These are phyloP conservation scores for Aureobasidium sp. DNA, from an alignment of 2,329 filamentous ascomycete genomes.

Conservation along the genomic window DNA sequence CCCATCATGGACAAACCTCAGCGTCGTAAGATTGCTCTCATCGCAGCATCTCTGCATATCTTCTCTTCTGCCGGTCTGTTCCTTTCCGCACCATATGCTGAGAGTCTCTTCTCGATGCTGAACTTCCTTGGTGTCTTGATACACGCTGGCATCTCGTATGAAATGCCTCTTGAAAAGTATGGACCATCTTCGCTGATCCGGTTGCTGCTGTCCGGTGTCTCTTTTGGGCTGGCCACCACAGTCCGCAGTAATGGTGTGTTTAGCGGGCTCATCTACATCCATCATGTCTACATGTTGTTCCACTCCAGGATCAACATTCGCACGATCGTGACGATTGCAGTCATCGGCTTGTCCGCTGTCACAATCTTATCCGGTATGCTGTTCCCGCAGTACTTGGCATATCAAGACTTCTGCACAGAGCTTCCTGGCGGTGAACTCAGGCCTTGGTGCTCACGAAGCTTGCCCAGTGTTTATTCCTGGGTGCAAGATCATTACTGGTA, in stretches of 20 bases:
- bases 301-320: conserved; percentile 13
- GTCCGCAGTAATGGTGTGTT: conserved; percentile 82
- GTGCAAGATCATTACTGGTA: conserved; percentile 90
- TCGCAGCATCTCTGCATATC: conserved; percentile 66
- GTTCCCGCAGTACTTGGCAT: conserved; percentile 68
- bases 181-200: background rate
- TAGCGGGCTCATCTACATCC: conserved; percentile 67
- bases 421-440: conserved; percentile 31
- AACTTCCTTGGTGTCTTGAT: conserved; percentile 65
- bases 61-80: conserved; percentile 85
- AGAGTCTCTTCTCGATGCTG: conserved; percentile 69
- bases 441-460: conserved; percentile 63
- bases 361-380: conserved; percentile 58
- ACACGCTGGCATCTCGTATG: conserved; percentile 35
- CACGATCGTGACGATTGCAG: conserved; percentile 19
- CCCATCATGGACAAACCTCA: conserved; percentile 32
- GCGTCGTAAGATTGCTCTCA: conserved; percentile 48
- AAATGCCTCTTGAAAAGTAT: background rate
- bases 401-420: conserved; percentile 55
- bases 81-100: conserved; percentile 75
- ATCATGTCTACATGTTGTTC: conserved; percentile 26
- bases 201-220: conserved; percentile 20
- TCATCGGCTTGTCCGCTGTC: conserved; percentile 56
- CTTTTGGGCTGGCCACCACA: conserved; percentile 61
- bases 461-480: conserved; percentile 85